Conservation (phyloP, 176 grass and related monocot species). For the Oropetium thomaeum region DNA sequence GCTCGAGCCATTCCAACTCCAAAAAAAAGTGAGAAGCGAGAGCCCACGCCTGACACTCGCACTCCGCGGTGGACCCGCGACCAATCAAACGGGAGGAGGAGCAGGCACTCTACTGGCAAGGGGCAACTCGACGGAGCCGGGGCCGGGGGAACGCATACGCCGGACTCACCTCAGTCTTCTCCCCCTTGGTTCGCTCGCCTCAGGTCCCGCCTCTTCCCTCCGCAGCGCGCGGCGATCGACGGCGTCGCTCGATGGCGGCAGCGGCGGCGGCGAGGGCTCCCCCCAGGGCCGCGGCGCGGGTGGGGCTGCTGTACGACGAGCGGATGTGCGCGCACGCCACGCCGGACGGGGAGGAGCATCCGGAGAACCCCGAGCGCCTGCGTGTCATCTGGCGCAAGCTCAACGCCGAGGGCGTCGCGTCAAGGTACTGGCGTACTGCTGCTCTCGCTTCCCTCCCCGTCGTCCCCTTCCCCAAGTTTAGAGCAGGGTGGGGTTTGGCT, state of each 20-base stretch:
- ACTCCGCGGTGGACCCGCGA: background rate
- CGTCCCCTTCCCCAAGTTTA: background rate
- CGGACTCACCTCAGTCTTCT: background rate
- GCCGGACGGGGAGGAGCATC: conserved; percentile 60
- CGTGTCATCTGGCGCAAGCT: conserved; percentile 86
- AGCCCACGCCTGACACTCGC: background rate
- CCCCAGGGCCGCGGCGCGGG: conserved; percentile 6
- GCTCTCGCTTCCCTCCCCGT: background rate
- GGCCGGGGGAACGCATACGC: too few relatives aligned
- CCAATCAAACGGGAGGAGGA: background rate
- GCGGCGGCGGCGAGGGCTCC: background rate
- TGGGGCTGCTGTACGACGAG: conserved; percentile 90
- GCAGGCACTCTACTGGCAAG: background rate
- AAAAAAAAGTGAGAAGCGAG: too few relatives aligned
- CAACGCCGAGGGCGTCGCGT: conserved; percentile 49
- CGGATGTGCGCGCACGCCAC: conserved; percentile 87
- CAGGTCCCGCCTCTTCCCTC: background rate
- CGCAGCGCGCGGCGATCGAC: background rate
- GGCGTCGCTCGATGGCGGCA: background rate
- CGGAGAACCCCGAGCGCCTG: conserved; percentile 81
- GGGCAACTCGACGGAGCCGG: conserved; percentile 1
- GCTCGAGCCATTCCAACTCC: background rate
- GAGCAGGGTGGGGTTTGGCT: conserved; percentile 2
- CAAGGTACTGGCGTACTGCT: conserved; percentile 37
- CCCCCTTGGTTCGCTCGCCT: too few relatives aligned